These are phyloP conservation scores for Phytopythium aichiense DNA, from an alignment of 352 stramenopile genomes.

Conservation along the genomic window DNA sequence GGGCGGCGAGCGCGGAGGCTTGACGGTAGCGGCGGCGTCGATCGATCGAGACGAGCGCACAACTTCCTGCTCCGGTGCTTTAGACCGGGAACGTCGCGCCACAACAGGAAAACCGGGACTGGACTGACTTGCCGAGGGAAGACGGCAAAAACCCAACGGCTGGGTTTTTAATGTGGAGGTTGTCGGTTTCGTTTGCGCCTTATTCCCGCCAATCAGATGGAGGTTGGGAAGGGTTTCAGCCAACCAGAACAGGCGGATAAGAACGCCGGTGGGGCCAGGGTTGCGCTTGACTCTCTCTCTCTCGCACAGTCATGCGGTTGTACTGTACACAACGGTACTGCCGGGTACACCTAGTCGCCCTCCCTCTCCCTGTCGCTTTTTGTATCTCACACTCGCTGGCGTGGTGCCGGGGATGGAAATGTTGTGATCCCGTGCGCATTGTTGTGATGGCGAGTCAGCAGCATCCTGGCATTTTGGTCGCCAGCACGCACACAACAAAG, in stretches of 20 bases:
- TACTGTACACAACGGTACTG: no score
- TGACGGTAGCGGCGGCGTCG: not conserved
- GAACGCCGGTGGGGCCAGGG: not conserved
- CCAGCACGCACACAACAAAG: no score
- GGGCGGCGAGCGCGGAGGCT: not conserved
- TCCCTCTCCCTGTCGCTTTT: not conserved
- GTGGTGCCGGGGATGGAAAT: no score
- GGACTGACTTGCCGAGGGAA: not conserved
- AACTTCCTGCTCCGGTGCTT: no score
- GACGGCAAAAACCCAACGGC: no score
- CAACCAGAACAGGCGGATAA: not conserved
- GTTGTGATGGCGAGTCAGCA: no score
- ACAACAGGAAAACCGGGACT: constrained; percentile 9
- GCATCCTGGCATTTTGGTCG: no score
- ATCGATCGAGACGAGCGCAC: not conserved
- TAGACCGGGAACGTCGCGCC: not conserved
- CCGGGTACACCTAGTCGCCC: not conserved
- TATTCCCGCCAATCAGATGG: not conserved
- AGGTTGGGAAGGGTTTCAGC: not conserved
- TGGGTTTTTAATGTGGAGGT: no score
- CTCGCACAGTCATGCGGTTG: not conserved
- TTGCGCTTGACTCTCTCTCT: constrained; percentile 1
- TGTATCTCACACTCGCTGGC: not conserved
- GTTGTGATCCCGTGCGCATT: no score
- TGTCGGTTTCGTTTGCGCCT: not conserved